Evolutionary conservation across 1,139 yeast genomes (phyloP).

Genomic region (Nakaseomyces uthaithaninus): DNA sequence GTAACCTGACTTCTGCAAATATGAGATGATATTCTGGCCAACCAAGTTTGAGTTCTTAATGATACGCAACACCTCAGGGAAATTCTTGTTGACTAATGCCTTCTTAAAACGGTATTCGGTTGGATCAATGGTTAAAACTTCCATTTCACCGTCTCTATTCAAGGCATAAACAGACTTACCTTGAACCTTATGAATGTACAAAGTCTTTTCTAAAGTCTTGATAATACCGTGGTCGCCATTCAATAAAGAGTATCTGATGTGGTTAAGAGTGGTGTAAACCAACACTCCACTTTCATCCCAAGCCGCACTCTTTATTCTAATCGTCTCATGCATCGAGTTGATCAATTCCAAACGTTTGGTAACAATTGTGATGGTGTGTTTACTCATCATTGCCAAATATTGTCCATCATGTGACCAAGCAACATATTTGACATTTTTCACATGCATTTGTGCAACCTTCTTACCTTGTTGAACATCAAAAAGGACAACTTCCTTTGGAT

Average conservation of each 20-base stretch:
- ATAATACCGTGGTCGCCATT: conserved; percentile 95
- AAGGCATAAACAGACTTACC: conserved; percentile 72
- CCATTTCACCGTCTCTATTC: conserved; percentile 79
- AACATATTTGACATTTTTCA: conserved; percentile 78
- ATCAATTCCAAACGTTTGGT: conserved; percentile 69
- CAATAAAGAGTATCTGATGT: conserved; percentile 83
- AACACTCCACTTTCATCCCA: conserved; percentile 95
- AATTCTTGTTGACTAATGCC: conserved; percentile 83
- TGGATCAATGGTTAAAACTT: conserved; percentile 75
- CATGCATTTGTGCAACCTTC: conserved; percentile 59
- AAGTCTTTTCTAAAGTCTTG: conserved; percentile 84
- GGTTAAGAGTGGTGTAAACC: conserved; percentile 89
- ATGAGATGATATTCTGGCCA: conserved; percentile 94
- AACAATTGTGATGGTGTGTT: conserved; percentile 87
- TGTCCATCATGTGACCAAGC: conserved; percentile 86
- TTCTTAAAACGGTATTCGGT: conserved; percentile 95
- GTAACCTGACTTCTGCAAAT: conserved; percentile 88
- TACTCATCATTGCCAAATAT: conserved; percentile 79
- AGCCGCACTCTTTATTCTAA: conserved; percentile 92
- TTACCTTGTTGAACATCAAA: conserved; percentile 93
- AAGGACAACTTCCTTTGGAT: conserved; percentile 62
- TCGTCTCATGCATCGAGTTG: conserved; percentile 90
- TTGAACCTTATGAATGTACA: conserved; percentile 67
- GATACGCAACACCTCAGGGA: conserved; percentile 83
- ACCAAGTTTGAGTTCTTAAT: conserved; percentile 85